Evolutionary conservation across 2,329 filamentous ascomycete genomes (phyloP), one percentile per base, ranked within the genome.

Genomic region (Trichothecium sympodiale): DNA sequence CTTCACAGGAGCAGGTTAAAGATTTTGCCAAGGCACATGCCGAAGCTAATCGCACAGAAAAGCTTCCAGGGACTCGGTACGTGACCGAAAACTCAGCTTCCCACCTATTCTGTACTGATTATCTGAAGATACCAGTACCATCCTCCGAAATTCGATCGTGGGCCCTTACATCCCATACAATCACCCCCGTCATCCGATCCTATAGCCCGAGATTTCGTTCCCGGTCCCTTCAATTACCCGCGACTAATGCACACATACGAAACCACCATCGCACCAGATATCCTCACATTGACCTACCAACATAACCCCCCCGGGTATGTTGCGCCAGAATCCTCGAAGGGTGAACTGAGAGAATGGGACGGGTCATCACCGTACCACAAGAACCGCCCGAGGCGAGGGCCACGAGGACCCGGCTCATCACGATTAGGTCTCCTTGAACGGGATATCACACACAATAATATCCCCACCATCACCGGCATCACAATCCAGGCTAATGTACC

Each of bases 291-390:
- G 51, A 77, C 82, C 47, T 98, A 98, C 65, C 74, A 76, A 38
- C 91, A 98, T 65, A 75, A 67, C 35, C 83, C 86, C 2, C 88
- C 88, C 0, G 88, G 87, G 40, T 82, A 80, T 6, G 68, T 56
- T 46, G 48, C 52, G 25, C 56, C 59, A n/a, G 59, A 64, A 36
- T 61, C 58, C 16, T 46, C 49, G 36, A 62, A 69, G 42, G 75
- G 85, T 41, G 77, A 84, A 43, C 65, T 96, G 47, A 77, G 91
- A 38, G 64, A 73, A 49, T 98, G 91, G 91, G 82, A 89, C 41
- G 88, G 81, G 48, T 83, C 81, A 35, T 94, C 85, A 7, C 91
- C 89, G 3, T 98, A 98, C 64, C 88, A 88, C 69, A 85, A 87
- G 65, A 94, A 94, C 60, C 74, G 91, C 49, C 82, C 84, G 4